These are phyloP conservation scores for Boletus insuetus DNA, from an alignment of 768 basidiomycete genomes.

Conservation along the genomic window DNA sequence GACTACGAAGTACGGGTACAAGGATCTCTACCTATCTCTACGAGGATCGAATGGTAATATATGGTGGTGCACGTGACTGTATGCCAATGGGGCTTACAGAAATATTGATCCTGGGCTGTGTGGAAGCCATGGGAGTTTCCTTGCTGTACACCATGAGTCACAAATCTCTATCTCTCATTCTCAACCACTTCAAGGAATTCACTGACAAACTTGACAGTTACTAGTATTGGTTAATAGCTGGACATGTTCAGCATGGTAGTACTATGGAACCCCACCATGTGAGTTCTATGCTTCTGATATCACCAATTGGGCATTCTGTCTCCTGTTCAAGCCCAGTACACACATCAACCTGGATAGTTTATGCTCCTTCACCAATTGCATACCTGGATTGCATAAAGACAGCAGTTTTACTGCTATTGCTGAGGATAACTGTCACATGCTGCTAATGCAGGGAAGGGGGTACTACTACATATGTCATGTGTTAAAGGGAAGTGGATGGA, in stretches of 20 bases:
- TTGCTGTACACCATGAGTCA: slow-evolving; percentile 53
- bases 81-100: too few species aligned
- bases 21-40: too few species aligned
- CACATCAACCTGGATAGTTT: slow-evolving; percentile 47
- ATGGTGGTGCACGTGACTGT: too few species aligned
- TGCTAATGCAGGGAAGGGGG: slow-evolving; percentile 56
- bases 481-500: slow-evolving; percentile 43
- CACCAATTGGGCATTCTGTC: slow-evolving; percentile 58
- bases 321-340: slow-evolving; percentile 32
- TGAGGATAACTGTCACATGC: slow-evolving; percentile 56
- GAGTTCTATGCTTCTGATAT: slow-evolving; percentile 60
- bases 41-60: too few species aligned
- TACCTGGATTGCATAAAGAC: slow-evolving; percentile 48
- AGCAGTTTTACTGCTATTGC: slow-evolving; percentile 62
- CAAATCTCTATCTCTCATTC: neutral
- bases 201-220: slow-evolving; percentile 38
- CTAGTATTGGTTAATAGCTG: slow-evolving; percentile 62
- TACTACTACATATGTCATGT: slow-evolving; percentile 75
- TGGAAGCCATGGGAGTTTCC: slow-evolving; percentile 72
- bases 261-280: slow-evolving; percentile 68
- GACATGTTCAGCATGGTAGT: slow-evolving; percentile 59
- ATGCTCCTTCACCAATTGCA: slow-evolving; percentile 53
- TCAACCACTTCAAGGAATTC: neutral
- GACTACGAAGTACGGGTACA: too few species aligned
- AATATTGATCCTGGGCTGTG: slow-evolving; percentile 50